Evolutionary conservation across 1,284 basidiomycete genomes (phyloP), one percentile per base, ranked within the genome.

Genomic region (Ceratobasidium sp.): DNA sequence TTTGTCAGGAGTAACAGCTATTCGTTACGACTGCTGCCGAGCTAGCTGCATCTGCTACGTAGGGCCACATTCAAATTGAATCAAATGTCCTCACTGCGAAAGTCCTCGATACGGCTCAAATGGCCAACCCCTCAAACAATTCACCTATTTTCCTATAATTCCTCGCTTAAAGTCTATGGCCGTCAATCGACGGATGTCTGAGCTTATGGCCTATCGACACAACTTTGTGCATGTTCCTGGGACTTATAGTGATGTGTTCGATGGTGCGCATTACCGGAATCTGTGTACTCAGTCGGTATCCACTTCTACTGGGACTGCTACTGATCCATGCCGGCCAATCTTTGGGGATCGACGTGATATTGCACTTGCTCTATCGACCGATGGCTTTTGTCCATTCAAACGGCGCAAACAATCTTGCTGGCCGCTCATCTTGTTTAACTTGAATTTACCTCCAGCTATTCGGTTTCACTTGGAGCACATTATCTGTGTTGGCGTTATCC

Each of bases 81-180:
- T 62, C 18, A 8, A 23, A 2, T 76, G 76, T 35, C 71, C 73
- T 1, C 71, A 54, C 54, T 77, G 76, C 49, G 11, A 43, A 3
- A 38, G 67, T 26, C 63, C 73, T 14, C 55, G 73, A 21, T 73
- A 70, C 49, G 43, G 43, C 18, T n/a, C 44, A 13, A n/a, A 72
- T 44, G 54, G 58, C 0, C 67, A 55, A 11, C 64, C n/a, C 41
- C 35, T 9, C 30, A 44, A n/a, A 18, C 54, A 35, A 4, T 76
- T 75, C 52, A 54, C n/a, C 16, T 77, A 77, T 41, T 43, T 76
- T 16, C 76, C 76, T 4, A n/a, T 75, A 18, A 70, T 59, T 21
- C 73, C 61, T 30, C 73, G 63, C 1, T 57, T 76, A 0, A 9
- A 50, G 21, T 47, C 55, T 9, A 54, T 64, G 35, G 76, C 57